Evolutionary conservation across 139 green algal species (phyloP).

Genomic region (Dunaliella primolecta): DNA sequence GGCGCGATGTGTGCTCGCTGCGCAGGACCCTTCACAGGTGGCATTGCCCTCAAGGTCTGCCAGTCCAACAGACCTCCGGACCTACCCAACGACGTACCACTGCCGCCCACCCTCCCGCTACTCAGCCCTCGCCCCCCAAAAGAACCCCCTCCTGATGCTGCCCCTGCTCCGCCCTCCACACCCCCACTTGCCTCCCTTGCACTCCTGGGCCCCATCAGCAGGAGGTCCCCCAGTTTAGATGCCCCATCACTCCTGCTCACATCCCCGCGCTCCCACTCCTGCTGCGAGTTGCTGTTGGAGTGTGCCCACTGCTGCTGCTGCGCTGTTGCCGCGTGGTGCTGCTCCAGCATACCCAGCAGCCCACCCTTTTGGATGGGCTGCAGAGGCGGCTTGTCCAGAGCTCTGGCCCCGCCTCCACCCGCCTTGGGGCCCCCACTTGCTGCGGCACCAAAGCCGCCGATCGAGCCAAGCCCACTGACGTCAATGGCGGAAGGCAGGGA

Average conservation of each 20-base stretch:
- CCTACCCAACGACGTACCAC: neutral
- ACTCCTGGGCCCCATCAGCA: no score
- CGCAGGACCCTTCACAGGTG: neutral
- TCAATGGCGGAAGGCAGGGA: constrained; percentile 38
- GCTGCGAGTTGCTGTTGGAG: neutral
- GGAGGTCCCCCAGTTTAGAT: neutral
- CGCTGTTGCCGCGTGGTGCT: neutral
- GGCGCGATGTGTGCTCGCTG: neutral
- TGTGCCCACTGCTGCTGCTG: neutral
- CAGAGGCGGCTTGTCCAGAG: neutral
- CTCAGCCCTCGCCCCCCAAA: neutral
- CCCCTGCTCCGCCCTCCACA: neutral
- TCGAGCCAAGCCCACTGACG: constrained; percentile 35
- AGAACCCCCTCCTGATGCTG: neutral
- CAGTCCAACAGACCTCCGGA: neutral
- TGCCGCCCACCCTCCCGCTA: neutral
- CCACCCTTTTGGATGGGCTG: constrained; percentile 2
- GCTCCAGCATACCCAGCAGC: constrained; percentile 13
- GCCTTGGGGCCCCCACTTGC: no score
- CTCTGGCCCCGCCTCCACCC: no score
- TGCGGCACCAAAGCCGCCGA: neutral
- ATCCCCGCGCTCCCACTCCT: neutral
- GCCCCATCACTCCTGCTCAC: neutral
- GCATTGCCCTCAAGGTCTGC: neutral
- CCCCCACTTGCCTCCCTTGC: neutral